Percentiles rank a stretch among this genome's conserved stretches.
These are phyloP conservation scores for Russula sp. DNA, from an alignment of 768 basidiomycete genomes.

Conservation along the genomic window DNA sequence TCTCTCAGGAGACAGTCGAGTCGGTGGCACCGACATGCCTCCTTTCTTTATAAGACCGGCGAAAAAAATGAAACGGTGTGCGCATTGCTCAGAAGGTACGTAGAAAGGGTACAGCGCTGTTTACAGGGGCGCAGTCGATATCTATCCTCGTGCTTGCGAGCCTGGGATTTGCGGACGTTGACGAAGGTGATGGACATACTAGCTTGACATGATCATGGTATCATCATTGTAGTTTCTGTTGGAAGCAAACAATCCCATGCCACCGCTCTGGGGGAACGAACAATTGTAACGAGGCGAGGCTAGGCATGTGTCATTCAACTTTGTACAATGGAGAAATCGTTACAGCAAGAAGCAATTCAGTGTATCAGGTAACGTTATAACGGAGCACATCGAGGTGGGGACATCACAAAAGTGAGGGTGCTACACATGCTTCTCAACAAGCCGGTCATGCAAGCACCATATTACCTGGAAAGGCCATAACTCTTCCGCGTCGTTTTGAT, in stretches of 20 bases:
- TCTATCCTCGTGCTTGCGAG: constrained; percentile 53
- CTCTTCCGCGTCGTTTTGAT: constrained; percentile 13
- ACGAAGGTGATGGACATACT: constrained; percentile 55
- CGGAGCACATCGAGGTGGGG: neutral
- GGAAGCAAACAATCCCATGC: too few species aligned
- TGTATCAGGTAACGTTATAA: neutral
- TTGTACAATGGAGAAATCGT: neutral
- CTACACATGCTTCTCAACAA: neutral
- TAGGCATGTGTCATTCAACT: neutral
- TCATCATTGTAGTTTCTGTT: too few species aligned
- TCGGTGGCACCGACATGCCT: constrained; percentile 44
- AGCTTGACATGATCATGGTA: neutral
- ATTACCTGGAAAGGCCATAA: constrained; percentile 10
- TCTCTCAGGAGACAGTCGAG: constrained; percentile 75
- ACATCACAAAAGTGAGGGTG: neutral
- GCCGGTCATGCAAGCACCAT: neutral
- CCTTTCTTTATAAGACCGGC: neutral
- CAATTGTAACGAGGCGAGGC: too few species aligned
- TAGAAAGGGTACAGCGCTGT: constrained; percentile 48
- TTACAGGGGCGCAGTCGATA: constrained; percentile 80
- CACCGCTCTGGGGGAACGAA: too few species aligned
- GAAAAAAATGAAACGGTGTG: too few species aligned
- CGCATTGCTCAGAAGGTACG: constrained; percentile 15
- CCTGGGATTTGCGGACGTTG: constrained; percentile 58
- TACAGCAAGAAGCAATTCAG: neutral